Conservation (phyloP, 768 basidiomycete species). For the Tricholoma sp. region DNA sequence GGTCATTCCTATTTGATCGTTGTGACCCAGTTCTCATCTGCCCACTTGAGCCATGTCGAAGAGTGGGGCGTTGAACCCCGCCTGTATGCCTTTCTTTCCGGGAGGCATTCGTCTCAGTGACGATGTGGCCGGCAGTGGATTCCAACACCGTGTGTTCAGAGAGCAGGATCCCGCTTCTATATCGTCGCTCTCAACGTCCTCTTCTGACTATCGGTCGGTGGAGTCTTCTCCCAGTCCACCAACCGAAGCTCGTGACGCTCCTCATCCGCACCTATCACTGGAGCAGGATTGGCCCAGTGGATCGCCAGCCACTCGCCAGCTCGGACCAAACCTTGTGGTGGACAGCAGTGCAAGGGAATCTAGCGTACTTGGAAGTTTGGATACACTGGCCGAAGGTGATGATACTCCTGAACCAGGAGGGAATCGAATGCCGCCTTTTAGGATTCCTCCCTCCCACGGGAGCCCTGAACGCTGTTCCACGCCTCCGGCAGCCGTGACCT, state of each 20-base stretch:
- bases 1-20: conserved; percentile 34
- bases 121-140: conserved; percentile 45
- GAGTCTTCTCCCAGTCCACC: conserved; percentile 69
- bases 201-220: conserved; percentile 61
- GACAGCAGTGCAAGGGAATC: conserved; percentile 42
- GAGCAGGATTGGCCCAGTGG: conserved; percentile 34
- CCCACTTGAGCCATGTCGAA: conserved; percentile 53
- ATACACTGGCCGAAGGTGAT: conserved; percentile 51
- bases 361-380: conserved; percentile 45
- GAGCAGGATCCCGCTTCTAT: conserved; percentile 45
- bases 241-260: conserved; percentile 30
- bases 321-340: conserved; percentile 36
- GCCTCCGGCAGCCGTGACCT: conserved; percentile 38
- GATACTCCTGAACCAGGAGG: conserved; percentile 34
- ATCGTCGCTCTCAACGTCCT: conserved; percentile 55
- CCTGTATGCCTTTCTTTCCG: conserved; percentile 83
- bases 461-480: conserved; percentile 37
- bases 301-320: conserved; percentile 43
- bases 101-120: conserved; percentile 54
- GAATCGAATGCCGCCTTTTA: conserved; percentile 11
- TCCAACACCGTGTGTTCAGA: conserved; percentile 42
- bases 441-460: conserved; percentile 26
- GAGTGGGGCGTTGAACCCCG: conserved; percentile 73
- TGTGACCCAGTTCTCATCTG: conserved; percentile 31
- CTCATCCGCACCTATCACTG: conserved; percentile 31